phyloP scores from a whole-genome alignment of 2,329 filamentous ascomycete genomes.

The Mollisia scopiformis region DNA sequence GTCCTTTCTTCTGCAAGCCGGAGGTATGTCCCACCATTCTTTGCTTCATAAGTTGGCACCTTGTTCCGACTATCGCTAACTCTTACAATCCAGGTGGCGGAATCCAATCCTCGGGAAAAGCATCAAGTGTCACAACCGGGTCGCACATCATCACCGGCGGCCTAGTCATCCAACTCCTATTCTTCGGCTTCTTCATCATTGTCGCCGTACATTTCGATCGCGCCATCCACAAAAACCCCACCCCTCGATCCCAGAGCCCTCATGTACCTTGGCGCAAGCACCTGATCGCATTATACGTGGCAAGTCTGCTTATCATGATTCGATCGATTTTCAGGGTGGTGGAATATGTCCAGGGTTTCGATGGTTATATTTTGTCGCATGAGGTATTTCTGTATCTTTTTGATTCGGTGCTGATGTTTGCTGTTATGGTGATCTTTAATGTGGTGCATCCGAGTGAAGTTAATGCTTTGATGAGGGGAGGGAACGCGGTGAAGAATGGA shows the following conservation, averaged over 20 bases:
- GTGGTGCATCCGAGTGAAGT: conserved; percentile 39
- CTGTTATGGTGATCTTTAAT: conserved; percentile 41
- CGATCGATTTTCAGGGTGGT: conserved; percentile 51
- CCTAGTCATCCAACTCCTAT: conserved; percentile 51
- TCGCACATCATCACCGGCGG: conserved; percentile 49
- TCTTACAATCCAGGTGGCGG: conserved; percentile 23
- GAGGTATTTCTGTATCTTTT: conserved; percentile 52
- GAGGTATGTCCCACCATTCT: no score
- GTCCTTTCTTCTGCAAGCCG: conserved; percentile 39
- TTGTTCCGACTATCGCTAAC: neutral
- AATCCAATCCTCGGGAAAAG: conserved; percentile 17
- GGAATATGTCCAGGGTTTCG: conserved; percentile 49
- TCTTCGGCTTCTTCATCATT: conserved; percentile 53
- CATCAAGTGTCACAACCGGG: conserved; percentile 38
- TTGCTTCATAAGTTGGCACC: no score
- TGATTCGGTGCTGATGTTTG: conserved; percentile 47
- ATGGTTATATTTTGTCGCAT: conserved; percentile 46
- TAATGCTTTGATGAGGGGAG: conserved; percentile 4
- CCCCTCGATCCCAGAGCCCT: neutral
- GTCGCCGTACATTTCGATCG: conserved; percentile 21
- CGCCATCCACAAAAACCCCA: conserved; percentile 16
- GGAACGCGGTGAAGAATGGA: neutral
- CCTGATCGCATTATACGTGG: conserved; percentile 44
- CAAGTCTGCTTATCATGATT: conserved; percentile 50
- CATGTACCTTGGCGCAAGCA: conserved; percentile 35